phyloP scores from a whole-genome alignment of 768 basidiomycete species.

The Pilatotrama ljubarskyi region DNA sequence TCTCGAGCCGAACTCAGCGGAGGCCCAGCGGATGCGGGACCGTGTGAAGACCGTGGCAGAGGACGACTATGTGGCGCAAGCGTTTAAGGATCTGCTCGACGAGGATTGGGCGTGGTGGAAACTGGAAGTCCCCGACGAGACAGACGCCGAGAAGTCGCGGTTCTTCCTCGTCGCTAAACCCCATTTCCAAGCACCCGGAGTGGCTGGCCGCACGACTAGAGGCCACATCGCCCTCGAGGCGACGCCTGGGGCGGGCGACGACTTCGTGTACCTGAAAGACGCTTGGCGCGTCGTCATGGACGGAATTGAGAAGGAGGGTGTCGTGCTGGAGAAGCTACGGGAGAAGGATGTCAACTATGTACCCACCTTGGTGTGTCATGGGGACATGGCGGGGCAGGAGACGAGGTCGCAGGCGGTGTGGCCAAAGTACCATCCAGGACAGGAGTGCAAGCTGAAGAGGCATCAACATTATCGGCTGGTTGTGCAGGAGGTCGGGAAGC shows the following conservation, averaged over 20 bases:
- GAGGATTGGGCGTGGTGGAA: background rate
- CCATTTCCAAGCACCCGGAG: background rate
- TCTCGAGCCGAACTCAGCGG: background rate
- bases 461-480: constrained; percentile 20
- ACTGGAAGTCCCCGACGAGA: background rate
- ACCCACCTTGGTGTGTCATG: constrained; percentile 6
- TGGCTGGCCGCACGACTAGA: constrained; percentile 12
- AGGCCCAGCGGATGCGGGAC: background rate
- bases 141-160: background rate
- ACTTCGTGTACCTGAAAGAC: constrained; percentile 19
- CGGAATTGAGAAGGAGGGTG: constrained; percentile 3
- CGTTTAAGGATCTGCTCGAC: background rate
- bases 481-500: constrained; percentile 15
- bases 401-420: background rate
- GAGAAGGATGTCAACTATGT: background rate
- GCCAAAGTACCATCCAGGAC: background rate
- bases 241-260: background rate
- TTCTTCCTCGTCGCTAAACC: constrained; percentile 16
- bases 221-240: constrained; percentile 18
- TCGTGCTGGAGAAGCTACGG: background rate
- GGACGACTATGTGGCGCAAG: background rate
- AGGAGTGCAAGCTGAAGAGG: background rate
- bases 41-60: background rate
- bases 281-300: constrained; percentile 5
- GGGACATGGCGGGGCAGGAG: background rate